phyloP scores from a whole-genome alignment of 768 basidiomycete species.

The Leccinum longicurvipes region DNA sequence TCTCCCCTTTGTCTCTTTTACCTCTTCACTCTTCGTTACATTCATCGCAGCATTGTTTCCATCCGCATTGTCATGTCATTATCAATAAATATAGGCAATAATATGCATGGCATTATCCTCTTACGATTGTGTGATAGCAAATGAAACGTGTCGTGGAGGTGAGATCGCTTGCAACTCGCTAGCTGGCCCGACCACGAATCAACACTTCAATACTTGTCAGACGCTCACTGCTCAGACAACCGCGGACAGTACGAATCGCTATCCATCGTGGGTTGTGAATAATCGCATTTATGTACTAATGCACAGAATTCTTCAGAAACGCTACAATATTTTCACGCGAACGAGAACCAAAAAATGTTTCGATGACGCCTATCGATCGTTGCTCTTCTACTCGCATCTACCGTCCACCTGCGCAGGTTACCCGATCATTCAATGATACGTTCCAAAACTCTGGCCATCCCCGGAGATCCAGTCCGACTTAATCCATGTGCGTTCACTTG shows the following conservation, averaged over 20 bases:
- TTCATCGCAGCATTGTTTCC: background rate
- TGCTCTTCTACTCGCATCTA: background rate
- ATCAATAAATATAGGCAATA: conserved; percentile 24
- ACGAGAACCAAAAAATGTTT: background rate
- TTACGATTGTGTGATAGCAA: background rate
- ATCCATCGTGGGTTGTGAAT: background rate
- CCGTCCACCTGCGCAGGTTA: background rate
- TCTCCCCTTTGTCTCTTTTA: background rate
- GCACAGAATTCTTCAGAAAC: background rate
- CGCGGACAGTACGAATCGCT: background rate
- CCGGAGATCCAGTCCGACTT: background rate
- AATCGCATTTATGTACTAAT: too few relatives aligned
- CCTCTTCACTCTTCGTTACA: background rate
- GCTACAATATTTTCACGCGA: background rate
- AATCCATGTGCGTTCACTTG: conserved; percentile 18
- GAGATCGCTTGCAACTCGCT: background rate
- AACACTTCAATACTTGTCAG: background rate
- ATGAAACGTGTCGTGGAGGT: background rate
- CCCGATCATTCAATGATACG: background rate
- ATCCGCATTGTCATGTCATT: conserved; percentile 10
- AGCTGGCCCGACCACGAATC: background rate
- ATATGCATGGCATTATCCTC: conserved; percentile 10
- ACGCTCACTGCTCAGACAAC: too few relatives aligned
- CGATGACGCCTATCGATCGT: background rate
- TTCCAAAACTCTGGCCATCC: too few relatives aligned